A percentile compares a stretch with the other conserved stretches of the same genome.
phyloP scores from a whole-genome alignment of 352 stramenopile species.

The Phytophthora parvispora region DNA sequence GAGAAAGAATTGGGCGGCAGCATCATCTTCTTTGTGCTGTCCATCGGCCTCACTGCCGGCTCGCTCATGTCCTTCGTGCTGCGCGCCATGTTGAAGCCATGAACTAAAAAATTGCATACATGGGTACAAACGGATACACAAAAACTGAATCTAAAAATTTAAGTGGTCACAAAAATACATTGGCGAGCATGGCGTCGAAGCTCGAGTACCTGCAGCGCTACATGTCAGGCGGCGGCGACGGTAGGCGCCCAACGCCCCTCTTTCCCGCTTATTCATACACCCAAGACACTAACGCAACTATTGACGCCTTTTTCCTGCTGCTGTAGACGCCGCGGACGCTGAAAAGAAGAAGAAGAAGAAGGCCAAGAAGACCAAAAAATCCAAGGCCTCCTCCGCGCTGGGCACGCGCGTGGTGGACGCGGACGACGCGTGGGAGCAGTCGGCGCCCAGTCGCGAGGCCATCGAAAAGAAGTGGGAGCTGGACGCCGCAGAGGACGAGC shows the following conservation, averaged over 20 bases:
- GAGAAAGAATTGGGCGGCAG: constrained; percentile 83
- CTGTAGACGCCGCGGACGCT: constrained; percentile 28
- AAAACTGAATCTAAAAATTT: not conserved
- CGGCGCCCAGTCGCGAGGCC: constrained; percentile 48
- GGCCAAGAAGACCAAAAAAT: constrained; percentile 66
- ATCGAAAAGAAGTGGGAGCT: constrained; percentile 77
- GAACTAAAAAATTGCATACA: constrained; percentile 12
- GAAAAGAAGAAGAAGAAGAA: constrained; percentile 72
- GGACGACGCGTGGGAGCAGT: constrained; percentile 66
- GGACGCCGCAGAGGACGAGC: constrained; percentile 58
- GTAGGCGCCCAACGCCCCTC: constrained; percentile 21
- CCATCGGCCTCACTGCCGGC: constrained; percentile 72
- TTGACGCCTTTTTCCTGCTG: not conserved
- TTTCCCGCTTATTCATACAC: not conserved
- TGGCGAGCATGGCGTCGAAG: constrained; percentile 66
- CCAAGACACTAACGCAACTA: constrained; percentile 8
- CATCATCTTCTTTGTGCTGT: constrained; percentile 89
- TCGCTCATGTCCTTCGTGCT: constrained; percentile 85
- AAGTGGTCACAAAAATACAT: constrained; percentile 10
- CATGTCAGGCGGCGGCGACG: constrained; percentile 47
- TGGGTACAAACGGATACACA: not conserved
- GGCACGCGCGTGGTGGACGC: constrained; percentile 65
- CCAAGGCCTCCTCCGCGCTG: constrained; percentile 15
- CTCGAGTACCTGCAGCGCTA: constrained; percentile 87
- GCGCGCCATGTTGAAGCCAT: constrained; percentile 81